A percentile compares a stretch with the other conserved stretches of the same genome.
phyloP scores from a whole-genome alignment of 306 rosid genomes.

The Citrullus mucosospermus region DNA sequence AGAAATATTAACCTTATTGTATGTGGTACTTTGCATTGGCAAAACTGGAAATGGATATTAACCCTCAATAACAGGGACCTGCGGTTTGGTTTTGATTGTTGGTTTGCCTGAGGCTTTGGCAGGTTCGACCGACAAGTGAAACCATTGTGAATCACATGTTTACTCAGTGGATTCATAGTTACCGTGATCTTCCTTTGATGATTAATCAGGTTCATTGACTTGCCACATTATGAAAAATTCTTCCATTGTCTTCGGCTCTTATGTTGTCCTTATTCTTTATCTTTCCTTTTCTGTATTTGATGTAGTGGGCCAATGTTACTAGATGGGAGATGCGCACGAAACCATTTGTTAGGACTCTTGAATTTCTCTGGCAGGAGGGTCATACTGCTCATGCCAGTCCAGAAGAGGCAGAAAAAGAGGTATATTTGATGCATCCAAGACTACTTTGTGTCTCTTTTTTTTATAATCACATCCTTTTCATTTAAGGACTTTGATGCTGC shows the following conservation, averaged over 20 bases:
- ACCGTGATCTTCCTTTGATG: constrained; percentile 92
- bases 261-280: background rate
- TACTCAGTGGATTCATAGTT: constrained; percentile 95
- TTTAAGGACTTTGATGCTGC: constrained; percentile 17
- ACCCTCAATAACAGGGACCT: constrained; percentile 32
- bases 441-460: background rate
- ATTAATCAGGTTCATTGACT: constrained; percentile 58
- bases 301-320: constrained; percentile 92
- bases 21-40: background rate
- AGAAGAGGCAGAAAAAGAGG: constrained; percentile 95
- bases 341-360: constrained; percentile 92
- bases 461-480: background rate
- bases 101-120: constrained; percentile 81
- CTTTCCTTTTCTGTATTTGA: constrained; percentile 13
- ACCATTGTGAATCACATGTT: constrained; percentile 97
- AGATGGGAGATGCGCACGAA: constrained; percentile 99
- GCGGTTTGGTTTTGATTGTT: constrained; percentile 74
- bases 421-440: constrained; percentile 16
- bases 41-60: constrained; percentile 6
- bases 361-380: constrained; percentile 98
- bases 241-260: background rate
- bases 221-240: background rate
- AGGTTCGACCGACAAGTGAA: constrained; percentile 92
- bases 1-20: background rate
- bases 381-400: constrained; percentile 91